Evolutionary conservation across 208 protist species (phyloP).

Genomic region (Trypanosoma cruzi): DNA sequence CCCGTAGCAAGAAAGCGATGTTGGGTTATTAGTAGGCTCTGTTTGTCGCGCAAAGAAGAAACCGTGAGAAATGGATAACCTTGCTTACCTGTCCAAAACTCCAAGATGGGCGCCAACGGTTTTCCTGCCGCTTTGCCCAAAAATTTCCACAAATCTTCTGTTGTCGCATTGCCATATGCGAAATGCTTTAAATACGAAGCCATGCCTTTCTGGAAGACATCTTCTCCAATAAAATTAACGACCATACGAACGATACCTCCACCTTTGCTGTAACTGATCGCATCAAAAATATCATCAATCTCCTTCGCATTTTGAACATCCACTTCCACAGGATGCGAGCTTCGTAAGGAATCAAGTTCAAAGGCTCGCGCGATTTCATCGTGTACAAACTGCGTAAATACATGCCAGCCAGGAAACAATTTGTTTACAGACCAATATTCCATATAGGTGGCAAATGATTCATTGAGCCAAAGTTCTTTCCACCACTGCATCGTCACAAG

Average conservation of each 20-base stretch:
- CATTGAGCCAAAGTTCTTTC: constrained; percentile 98
- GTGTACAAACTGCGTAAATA: constrained; percentile 78
- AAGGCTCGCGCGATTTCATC: constrained; percentile 70
- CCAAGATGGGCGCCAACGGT: constrained; percentile 59
- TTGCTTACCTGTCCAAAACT: constrained; percentile 69
- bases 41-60: constrained; percentile 6
- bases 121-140: constrained; percentile 64
- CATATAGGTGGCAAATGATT: constrained; percentile 95
- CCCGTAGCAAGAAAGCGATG: constrained; percentile 42
- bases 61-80: constrained; percentile 77
- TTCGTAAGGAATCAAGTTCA: constrained; percentile 76
- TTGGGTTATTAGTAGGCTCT: constrained; percentile 26
- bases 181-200: constrained; percentile 79
- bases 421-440: constrained; percentile 75
- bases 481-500: constrained; percentile 98
- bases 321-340: constrained; percentile 94
- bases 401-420: constrained; percentile 82
- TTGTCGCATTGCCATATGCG: constrained; percentile 71
- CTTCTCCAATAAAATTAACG: constrained; percentile 79
- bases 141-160: constrained; percentile 87
- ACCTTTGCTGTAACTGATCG: constrained; percentile 92
- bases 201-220: constrained; percentile 78
- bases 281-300: constrained; percentile 95
- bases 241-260: constrained; percentile 88
- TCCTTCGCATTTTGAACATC: constrained; percentile 80